Evolutionary conservation across 306 rosid genomes (phyloP).

Genomic region (Psophocarpus tetragonolobus): DNA sequence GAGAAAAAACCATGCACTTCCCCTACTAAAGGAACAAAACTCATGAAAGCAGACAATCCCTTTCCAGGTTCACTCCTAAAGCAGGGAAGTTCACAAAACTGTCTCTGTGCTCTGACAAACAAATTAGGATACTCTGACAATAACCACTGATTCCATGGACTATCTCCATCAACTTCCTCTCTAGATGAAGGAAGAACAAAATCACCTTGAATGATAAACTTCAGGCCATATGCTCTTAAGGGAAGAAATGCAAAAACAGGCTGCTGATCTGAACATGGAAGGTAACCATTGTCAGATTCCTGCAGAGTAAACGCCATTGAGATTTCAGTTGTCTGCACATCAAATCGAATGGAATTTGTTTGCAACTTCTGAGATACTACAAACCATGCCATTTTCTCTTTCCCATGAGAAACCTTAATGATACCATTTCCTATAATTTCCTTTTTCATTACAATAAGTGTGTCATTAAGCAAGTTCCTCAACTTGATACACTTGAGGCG

Average conservation of each 20-base stretch:
- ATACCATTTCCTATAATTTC: constrained; percentile 80
- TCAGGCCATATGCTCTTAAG: constrained; percentile 84
- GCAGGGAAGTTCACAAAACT: constrained; percentile 80
- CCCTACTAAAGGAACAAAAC: constrained; percentile 87
- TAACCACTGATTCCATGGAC: constrained; percentile 97
- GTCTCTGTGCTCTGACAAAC: constrained; percentile 73
- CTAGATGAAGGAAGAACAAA: constrained; percentile 97
- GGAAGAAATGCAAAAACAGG: constrained; percentile 98
- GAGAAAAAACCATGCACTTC: constrained; percentile 97
- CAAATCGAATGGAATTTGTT: constrained; percentile 57
- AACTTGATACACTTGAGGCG: constrained; percentile 82
- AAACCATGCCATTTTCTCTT: constrained; percentile 84
- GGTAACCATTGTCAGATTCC: constrained; percentile 61
- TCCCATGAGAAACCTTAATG: constrained; percentile 74
- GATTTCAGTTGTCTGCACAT: constrained; percentile 78
- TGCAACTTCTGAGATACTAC: constrained; percentile 75
- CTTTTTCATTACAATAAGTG: constrained; percentile 74
- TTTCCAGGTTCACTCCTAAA: constrained; percentile 74
- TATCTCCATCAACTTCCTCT: constrained; percentile 97
- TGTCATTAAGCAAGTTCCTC: constrained; percentile 69
- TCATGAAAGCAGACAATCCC: constrained; percentile 87
- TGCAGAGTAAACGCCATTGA: constrained; percentile 84
- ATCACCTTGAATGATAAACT: constrained; percentile 93
- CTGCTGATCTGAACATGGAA: constrained; percentile 68
- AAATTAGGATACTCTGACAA: constrained; percentile 85